These are phyloP conservation scores for Mycena floridula DNA, from an alignment of 768 basidiomycete genomes.

Conservation along the genomic window DNA sequence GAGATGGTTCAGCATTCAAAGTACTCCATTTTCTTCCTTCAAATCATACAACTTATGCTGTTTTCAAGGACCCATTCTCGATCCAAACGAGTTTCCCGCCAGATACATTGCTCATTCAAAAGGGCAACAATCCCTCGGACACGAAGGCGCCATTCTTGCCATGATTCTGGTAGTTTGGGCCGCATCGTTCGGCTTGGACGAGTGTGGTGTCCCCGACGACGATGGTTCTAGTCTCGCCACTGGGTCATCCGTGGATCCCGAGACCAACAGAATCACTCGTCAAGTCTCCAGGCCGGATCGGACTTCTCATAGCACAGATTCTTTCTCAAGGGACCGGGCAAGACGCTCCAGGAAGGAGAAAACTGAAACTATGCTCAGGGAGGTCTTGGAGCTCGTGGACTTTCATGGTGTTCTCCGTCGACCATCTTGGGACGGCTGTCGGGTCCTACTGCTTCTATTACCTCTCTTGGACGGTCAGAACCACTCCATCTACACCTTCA, in stretches of 20 bases:
- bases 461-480: conserved; percentile 79
- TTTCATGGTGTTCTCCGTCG: conserved; percentile 70
- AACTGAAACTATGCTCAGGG: conserved; percentile 64
- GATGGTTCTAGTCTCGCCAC: conserved; percentile 13
- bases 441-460: conserved; percentile 69
- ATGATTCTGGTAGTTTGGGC: conserved; percentile 87
- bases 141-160: conserved; percentile 69
- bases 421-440: conserved; percentile 84
- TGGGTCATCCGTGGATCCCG: not conserved
- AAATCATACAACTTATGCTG: conserved; percentile 5
- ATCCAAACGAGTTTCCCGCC: conserved; percentile 71
- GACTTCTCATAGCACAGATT: not conserved
- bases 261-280: not conserved
- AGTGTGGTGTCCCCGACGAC: conserved; percentile 52
- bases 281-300: not conserved
- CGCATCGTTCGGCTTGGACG: conserved; percentile 81
- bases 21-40: conserved; percentile 34
- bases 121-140: conserved; percentile 55
- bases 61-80: conserved; percentile 73
- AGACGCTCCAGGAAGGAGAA: conserved; percentile 41
- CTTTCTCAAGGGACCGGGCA: not conserved
- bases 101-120: conserved; percentile 64
- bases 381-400: conserved; percentile 78
- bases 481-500: conserved; percentile 1
- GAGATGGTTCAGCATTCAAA: conserved; percentile 76